Base-by-base conservation (phyloP, 225 moss, liverwort and hornwort species). In the Climacium dendroides region DNA sequence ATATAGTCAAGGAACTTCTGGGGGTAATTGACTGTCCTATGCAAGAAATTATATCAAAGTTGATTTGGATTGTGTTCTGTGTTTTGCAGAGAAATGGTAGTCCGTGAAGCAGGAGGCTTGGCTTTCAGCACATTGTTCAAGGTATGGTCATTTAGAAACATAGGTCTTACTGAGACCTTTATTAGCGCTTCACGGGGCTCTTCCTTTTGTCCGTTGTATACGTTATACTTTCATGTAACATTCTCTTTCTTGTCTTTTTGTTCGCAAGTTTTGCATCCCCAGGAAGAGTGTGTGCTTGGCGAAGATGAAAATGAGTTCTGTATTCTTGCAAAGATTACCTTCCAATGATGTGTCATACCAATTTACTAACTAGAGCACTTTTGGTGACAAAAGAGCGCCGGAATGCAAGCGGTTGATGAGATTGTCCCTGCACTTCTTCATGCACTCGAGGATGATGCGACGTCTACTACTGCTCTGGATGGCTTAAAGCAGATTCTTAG, bases 401-500 rank as follows among this genome's bases (percentile, higher is more conserved):
- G 99, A 37, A 92, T 99, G 90, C 97, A 96, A 94, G 99, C 99
- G 79, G 96, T 99, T 86, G 99, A 99, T 93, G 99, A 99, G 90
- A 99, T 99, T 89, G 97, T 99, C 70, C 97, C 97, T 82, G 94
- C 97, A 78, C 94, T 99, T 39, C 96, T 99, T 66, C 95, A 96
- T 91, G 94, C 97, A 54, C 91, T 99, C 48, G 99, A 97, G 85
- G 96, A 96, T 89, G 94, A 96, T 43, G 92, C 90, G 17, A 99
- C 95, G 15, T 97, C 99, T 50, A 93, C 95, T 67, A 95, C 97
- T 90, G 99, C 99, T 63, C 92, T 99, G 64, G 97, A 97, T 93
- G 99, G 99, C 54, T 88, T 99, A 30, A 97, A 99, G 90, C 97
- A 99, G 87, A 97, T 99, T 90, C 96, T 99, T 35, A 98, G 97